A percentile compares a stretch with the other conserved stretches of the same genome.
phyloP scores from a whole-genome alignment of 768 basidiomycete genomes.

The Omphalotus guepiniiformis region DNA sequence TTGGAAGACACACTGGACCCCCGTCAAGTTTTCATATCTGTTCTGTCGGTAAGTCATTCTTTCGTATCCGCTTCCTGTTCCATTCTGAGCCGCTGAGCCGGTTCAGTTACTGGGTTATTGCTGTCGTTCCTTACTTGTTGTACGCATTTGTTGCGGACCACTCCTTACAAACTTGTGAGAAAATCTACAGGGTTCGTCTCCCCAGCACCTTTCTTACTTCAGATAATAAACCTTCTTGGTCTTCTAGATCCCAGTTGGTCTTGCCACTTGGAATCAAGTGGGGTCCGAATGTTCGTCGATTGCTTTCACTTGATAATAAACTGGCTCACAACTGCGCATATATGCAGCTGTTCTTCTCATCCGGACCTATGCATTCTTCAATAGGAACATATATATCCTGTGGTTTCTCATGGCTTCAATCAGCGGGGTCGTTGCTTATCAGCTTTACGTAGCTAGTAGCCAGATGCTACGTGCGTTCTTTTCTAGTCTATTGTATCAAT shows the following conservation, averaged over 20 bases:
- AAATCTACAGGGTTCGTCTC: conserved; percentile 57
- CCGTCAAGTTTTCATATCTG: conserved; percentile 78
- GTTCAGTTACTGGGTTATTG: conserved; percentile 76
- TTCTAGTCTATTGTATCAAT: conserved; percentile 1
- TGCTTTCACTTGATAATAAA: conserved; percentile 11
- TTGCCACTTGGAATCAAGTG: conserved; percentile 88
- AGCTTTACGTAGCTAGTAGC: conserved; percentile 73
- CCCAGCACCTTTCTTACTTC: conserved; percentile 6
- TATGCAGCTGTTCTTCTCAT: conserved; percentile 69
- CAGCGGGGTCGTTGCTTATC: conserved; percentile 73
- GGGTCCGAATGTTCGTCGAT: conserved; percentile 62
- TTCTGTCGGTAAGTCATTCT: conserved; percentile 65
- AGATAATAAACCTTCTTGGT: conserved; percentile 3
- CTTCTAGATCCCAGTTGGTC: conserved; percentile 69
- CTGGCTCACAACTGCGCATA: conserved; percentile 15
- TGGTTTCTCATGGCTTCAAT: conserved; percentile 61
- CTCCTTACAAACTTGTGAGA: conserved; percentile 55
- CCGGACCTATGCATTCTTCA: conserved; percentile 84
- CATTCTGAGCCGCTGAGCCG: conserved; percentile 8
- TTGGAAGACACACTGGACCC: conserved; percentile 82
- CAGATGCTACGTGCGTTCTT: conserved; percentile 61
- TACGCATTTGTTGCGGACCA: conserved; percentile 76
- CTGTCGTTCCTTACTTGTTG: conserved; percentile 72
- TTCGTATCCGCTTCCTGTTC: conserved; percentile 9
- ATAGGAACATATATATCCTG: conserved; percentile 66